phyloP scores from a whole-genome alignment of 2,329 filamentous ascomycete genomes.

The Daldinia sp. region DNA sequence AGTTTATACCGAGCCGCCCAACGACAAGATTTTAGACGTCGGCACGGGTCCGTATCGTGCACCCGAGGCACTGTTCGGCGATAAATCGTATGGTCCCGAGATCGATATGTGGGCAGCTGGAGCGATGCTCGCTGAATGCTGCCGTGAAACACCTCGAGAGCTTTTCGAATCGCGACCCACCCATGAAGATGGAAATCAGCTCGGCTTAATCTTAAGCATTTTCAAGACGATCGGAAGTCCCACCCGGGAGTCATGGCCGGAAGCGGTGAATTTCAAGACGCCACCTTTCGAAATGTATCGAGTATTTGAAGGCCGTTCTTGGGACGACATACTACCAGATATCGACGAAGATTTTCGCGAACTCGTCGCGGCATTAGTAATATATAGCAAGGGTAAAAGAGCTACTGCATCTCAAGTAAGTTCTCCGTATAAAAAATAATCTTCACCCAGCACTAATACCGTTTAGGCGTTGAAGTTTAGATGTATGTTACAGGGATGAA shows the following conservation, averaged over 20 bases:
- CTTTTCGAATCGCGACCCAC: conserved; percentile 83
- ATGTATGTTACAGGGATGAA: conserved; percentile 27
- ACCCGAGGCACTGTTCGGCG: conserved; percentile 90
- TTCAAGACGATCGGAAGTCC: conserved; percentile 94
- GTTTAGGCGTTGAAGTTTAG: conserved; percentile 37
- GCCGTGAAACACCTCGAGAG: conserved; percentile 64
- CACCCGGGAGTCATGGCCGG: conserved; percentile 83
- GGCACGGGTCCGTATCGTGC: conserved; percentile 92
- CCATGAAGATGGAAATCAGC: conserved; percentile 87
- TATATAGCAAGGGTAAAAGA: conserved; percentile 77
- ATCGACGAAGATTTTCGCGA: conserved; percentile 70
- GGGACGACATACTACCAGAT: conserved; percentile 76
- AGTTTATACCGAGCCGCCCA: conserved; percentile 69
- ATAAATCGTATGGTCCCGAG: conserved; percentile 75
- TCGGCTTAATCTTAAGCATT: conserved; percentile 90
- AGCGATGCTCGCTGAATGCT: conserved; percentile 83
- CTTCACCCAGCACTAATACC: conserved; percentile 12
- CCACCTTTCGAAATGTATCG: conserved; percentile 94
- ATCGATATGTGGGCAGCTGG: conserved; percentile 94
- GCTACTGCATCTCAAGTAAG: conserved; percentile 72
- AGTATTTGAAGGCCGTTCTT: conserved; percentile 74
- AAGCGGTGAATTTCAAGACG: conserved; percentile 73
- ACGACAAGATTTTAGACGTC: conserved; percentile 87
- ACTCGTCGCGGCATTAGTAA: conserved; percentile 75
- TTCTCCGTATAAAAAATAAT: not conserved